Evolutionary conservation across 352 stramenopile genomes (phyloP).

Genomic region (Pythium pyrilobum): DNA sequence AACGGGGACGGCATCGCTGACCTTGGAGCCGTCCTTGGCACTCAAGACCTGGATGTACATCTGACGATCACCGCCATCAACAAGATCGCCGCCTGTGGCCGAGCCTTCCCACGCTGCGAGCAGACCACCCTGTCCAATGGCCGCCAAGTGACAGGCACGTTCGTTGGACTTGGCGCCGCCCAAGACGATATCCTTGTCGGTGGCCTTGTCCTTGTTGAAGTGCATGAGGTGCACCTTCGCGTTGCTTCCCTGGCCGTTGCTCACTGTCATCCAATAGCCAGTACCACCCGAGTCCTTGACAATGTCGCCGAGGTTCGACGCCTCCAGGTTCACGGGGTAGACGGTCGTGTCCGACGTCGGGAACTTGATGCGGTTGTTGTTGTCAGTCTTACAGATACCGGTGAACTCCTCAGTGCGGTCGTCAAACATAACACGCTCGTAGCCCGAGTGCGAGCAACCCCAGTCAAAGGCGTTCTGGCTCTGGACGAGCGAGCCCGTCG

Average conservation of each 20-base stretch:
- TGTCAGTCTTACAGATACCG: conserved; percentile 63
- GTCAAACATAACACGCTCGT: conserved; percentile 57
- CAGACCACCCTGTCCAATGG: conserved; percentile 34
- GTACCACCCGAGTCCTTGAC: conserved; percentile 30
- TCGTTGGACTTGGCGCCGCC: conserved; percentile 44
- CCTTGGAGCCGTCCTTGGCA: conserved; percentile 27
- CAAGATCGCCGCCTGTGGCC: conserved; percentile 30
- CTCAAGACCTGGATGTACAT: conserved; percentile 55
- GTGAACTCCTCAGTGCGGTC: conserved; percentile 35
- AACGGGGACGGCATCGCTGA: conserved; percentile 42
- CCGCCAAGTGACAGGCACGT: conserved; percentile 38
- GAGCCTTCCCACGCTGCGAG: conserved; percentile 48
- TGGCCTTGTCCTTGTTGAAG: conserved; percentile 37
- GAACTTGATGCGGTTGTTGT: conserved; percentile 67
- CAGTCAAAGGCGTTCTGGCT: conserved; percentile 43
- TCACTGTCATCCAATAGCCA: conserved; percentile 60
- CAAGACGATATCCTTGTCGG: conserved; percentile 48
- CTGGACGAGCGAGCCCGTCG: conserved; percentile 32
- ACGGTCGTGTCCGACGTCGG: conserved; percentile 47
- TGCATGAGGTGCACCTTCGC: conserved; percentile 56
- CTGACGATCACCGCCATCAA: conserved; percentile 17
- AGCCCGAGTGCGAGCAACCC: conserved; percentile 55
- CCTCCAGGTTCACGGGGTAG: conserved; percentile 46
- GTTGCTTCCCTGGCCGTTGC: conserved; percentile 41
- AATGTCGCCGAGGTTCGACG: conserved; percentile 47